Conservation (phyloP, 2,329 filamentous ascomycete species). For the Exophiala xenobiotica region DNA sequence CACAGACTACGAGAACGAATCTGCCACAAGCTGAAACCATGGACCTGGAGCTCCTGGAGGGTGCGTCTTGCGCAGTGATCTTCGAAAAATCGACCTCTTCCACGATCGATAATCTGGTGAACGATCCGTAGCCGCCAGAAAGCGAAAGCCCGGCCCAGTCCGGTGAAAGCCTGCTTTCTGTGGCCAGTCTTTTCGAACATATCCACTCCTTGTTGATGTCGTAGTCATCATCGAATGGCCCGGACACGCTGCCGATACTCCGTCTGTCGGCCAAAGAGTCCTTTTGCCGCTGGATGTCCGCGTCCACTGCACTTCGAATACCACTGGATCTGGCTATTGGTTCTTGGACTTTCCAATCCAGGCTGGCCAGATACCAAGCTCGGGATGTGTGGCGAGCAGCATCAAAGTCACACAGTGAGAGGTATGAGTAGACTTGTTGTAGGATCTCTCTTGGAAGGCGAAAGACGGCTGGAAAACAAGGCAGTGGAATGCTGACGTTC, state of each 20-base stretch:
- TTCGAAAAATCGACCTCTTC: slow-evolving; percentile 26
- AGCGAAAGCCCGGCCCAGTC: slow-evolving; percentile 42
- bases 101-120: slow-evolving; percentile 16
- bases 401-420: slow-evolving; percentile 56
- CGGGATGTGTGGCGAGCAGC: slow-evolving; percentile 60
- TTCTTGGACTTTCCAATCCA: slow-evolving; percentile 53
- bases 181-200: slow-evolving; percentile 49
- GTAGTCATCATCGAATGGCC: neutral
- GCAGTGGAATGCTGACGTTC: slow-evolving; percentile 19
- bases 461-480: slow-evolving; percentile 19
- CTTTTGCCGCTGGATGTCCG: slow-evolving; percentile 41
- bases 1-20: slow-evolving; percentile 57
- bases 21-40: slow-evolving; percentile 58
- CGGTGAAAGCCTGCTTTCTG: slow-evolving; percentile 49
- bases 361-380: slow-evolving; percentile 58
- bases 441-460: slow-evolving; percentile 49
- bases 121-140: slow-evolving; percentile 32
- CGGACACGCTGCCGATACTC: slow-evolving; percentile 3
- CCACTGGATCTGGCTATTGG: slow-evolving; percentile 57
- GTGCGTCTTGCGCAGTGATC: slow-evolving; percentile 25
- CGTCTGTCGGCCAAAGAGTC: slow-evolving; percentile 31
- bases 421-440: slow-evolving; percentile 46
- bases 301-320: slow-evolving; percentile 38
- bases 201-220: slow-evolving; percentile 35
- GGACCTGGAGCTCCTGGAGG: slow-evolving; percentile 37